Conservation (phyloP, 805 yeast genomes). For the Saturnispora galanensis region DNA sequence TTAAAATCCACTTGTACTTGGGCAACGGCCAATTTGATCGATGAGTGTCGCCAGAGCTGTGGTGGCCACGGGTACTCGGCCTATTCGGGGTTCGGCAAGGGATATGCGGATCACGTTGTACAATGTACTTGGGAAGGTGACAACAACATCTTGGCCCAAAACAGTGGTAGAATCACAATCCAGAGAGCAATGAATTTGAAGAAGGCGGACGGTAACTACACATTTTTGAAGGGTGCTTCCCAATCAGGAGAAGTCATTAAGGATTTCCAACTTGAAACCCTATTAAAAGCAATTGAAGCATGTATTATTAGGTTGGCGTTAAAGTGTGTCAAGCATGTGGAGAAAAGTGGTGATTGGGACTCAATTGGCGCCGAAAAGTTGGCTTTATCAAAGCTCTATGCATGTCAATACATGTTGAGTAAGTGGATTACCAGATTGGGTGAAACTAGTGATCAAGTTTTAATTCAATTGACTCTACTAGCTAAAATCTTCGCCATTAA, state of each 20-base stretch:
- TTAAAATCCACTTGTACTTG: conserved; percentile 86
- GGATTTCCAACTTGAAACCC: conserved; percentile 23
- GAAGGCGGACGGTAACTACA: conserved; percentile 33
- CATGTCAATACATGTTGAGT: conserved; percentile 38
- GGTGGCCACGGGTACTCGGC: conserved; percentile 96
- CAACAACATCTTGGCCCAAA: conserved; percentile 75
- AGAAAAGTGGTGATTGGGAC: conserved; percentile 35
- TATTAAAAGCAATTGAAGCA: conserved; percentile 32
- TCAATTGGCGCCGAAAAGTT: conserved; percentile 37
- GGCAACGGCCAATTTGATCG: conserved; percentile 71
- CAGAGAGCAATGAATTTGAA: conserved; percentile 34
- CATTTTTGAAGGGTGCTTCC: conserved; percentile 24
- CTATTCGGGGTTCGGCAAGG: conserved; percentile 86
- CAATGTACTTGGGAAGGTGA: conserved; percentile 99
- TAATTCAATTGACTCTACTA: conserved; percentile 40
- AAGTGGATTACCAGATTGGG: conserved; percentile 29
- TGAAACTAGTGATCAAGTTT: conserved; percentile 25
- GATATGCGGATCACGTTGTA: conserved; percentile 89
- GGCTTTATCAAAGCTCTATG: conserved; percentile 38
- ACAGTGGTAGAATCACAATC: conserved; percentile 70
- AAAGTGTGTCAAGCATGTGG: conserved; percentile 25
- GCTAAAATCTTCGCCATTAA: conserved; percentile 56
- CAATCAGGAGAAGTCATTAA: conserved; percentile 26
- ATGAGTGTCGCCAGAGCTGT: conserved; percentile 85
- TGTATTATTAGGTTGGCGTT: conserved; percentile 32